A percentile compares a stretch with the other conserved stretches of the same genome.
Evolutionary conservation across 805 yeast genomes (phyloP).

Genomic region (Allodekkera sacchari): DNA sequence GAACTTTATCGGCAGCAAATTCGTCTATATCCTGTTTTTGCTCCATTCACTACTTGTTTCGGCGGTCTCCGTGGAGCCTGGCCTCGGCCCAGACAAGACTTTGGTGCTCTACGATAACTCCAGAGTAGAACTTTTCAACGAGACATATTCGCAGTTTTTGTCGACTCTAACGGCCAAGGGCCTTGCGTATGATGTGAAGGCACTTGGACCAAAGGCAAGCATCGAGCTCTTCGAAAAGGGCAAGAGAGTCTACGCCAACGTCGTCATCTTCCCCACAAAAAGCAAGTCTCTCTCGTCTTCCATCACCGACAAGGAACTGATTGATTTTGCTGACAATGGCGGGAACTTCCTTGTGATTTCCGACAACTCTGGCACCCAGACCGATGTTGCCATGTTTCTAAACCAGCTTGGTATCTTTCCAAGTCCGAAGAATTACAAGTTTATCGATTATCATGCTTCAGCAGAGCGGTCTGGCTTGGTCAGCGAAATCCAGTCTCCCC

Average conservation of each 20-base stretch:
- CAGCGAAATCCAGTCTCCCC: slow-evolving; percentile 21
- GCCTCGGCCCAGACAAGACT: slow-evolving; percentile 11
- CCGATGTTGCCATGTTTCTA: slow-evolving; percentile 56
- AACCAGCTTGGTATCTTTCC: slow-evolving; percentile 79
- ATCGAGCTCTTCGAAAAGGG: slow-evolving; percentile 32
- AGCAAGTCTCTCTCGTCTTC: slow-evolving; percentile 31
- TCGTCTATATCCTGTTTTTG: slow-evolving; percentile 30
- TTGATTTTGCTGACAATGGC: slow-evolving; percentile 54
- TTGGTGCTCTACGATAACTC: slow-evolving; percentile 17
- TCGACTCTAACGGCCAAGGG: slow-evolving; percentile 9
- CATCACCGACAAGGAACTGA: slow-evolving; percentile 39
- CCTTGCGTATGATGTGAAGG: slow-evolving; percentile 16
- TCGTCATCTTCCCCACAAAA: slow-evolving; percentile 53
- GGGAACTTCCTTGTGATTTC: slow-evolving; percentile 71
- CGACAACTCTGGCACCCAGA: slow-evolving; percentile 42
- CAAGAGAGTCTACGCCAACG: slow-evolving; percentile 40
- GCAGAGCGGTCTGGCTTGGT: slow-evolving; percentile 7
- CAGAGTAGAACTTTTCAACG: slow-evolving; percentile 7
- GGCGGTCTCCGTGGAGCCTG: slow-evolving; percentile 5
- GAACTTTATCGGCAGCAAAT: too few relatives aligned
- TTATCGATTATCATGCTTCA: slow-evolving; percentile 56
- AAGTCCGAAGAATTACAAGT: slow-evolving; percentile 61
- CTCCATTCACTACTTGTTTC: slow-evolving; percentile 3
- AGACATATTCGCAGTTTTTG: slow-evolving; percentile 19
- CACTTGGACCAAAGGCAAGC: slow-evolving; percentile 11